Evolutionary conservation across 2,329 filamentous ascomycete genomes (phyloP).

Genomic region (Neofusicoccum sp.): DNA sequence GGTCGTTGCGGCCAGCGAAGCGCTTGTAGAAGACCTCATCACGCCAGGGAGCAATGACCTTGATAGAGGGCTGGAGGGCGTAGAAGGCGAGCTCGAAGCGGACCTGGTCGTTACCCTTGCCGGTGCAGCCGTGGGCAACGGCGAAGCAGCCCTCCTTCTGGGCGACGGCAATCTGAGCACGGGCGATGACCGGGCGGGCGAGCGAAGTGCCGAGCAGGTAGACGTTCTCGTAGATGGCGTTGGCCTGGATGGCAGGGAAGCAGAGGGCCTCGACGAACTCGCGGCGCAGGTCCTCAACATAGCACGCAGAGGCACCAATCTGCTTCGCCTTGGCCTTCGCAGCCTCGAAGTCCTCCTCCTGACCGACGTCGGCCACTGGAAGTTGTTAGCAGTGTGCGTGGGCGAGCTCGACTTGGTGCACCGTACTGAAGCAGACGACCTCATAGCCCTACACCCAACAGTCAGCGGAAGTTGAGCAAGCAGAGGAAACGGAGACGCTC

Average conservation of each 20-base stretch:
- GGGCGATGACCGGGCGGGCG: constrained; percentile 68
- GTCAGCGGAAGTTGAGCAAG: constrained; percentile 31
- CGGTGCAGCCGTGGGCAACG: constrained; percentile 48
- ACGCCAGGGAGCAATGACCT: constrained; percentile 74
- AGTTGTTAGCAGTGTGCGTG: constrained; percentile 1
- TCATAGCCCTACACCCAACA: constrained; percentile 54
- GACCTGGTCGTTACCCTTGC: constrained; percentile 62
- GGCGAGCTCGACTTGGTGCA: constrained; percentile 45
- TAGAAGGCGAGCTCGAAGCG: constrained; percentile 64
- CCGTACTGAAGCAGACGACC: constrained; percentile 63
- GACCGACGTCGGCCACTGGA: constrained; percentile 52
- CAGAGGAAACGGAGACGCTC: constrained; percentile 20
- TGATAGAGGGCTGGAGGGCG: constrained; percentile 62
- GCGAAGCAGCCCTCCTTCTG: constrained; percentile 59
- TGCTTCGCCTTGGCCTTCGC: constrained; percentile 70
- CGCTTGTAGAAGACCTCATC: constrained; percentile 67
- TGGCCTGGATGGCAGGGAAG: constrained; percentile 75
- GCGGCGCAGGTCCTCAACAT: constrained; percentile 63
- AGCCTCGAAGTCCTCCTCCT: constrained; percentile 67
- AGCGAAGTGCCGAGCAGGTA: constrained; percentile 62
- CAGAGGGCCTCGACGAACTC: constrained; percentile 80
- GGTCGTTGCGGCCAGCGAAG: constrained; percentile 69
- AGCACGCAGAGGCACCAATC: constrained; percentile 66
- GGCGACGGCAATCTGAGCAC: constrained; percentile 63
- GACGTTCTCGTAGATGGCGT: constrained; percentile 58